Percentiles rank a stretch among this genome's conserved stretches.
phyloP scores from a whole-genome alignment of 352 stramenopile species.

The Pythium oligandrum region DNA sequence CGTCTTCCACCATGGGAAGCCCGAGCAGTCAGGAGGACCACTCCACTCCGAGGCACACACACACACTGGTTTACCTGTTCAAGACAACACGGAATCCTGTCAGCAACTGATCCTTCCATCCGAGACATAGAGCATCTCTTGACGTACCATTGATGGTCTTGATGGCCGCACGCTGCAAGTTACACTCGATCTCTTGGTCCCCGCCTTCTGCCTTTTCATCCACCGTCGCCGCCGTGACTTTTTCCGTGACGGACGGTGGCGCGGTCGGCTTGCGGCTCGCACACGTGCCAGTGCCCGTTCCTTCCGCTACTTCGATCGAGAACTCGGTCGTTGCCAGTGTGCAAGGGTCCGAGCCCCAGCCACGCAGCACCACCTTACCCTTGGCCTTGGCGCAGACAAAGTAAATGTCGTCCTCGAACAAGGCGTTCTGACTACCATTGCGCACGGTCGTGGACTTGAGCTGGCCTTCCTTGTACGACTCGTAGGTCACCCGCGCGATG shows the following conservation, averaged over 20 bases:
- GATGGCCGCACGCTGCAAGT: constrained; percentile 27
- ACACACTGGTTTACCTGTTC: constrained; percentile 23
- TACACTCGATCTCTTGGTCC: constrained; percentile 20
- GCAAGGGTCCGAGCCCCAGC: constrained; percentile 33
- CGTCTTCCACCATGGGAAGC: constrained; percentile 46
- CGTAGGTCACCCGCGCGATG: constrained; percentile 34
- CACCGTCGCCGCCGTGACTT: neutral
- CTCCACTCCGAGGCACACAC: constrained; percentile 41
- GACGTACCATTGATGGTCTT: constrained; percentile 12
- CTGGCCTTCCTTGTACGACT: constrained; percentile 24
- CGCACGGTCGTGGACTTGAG: constrained; percentile 31
- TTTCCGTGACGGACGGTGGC: neutral
- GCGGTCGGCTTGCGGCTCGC: neutral
- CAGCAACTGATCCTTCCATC: no score
- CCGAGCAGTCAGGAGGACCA: constrained; percentile 27
- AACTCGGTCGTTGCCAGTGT: constrained; percentile 14
- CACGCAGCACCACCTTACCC: constrained; percentile 27
- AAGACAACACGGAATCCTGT: neutral
- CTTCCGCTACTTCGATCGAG: constrained; percentile 4
- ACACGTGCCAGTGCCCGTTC: neutral
- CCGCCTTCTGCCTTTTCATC: constrained; percentile 6
- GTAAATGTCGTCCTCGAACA: constrained; percentile 17
- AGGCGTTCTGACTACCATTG: constrained; percentile 27
- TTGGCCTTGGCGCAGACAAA: constrained; percentile 29
- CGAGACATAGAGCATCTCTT: neutral